Base-by-base conservation (phyloP, 2,329 filamentous ascomycete species). In the Aspergillus luchuensis region DNA sequence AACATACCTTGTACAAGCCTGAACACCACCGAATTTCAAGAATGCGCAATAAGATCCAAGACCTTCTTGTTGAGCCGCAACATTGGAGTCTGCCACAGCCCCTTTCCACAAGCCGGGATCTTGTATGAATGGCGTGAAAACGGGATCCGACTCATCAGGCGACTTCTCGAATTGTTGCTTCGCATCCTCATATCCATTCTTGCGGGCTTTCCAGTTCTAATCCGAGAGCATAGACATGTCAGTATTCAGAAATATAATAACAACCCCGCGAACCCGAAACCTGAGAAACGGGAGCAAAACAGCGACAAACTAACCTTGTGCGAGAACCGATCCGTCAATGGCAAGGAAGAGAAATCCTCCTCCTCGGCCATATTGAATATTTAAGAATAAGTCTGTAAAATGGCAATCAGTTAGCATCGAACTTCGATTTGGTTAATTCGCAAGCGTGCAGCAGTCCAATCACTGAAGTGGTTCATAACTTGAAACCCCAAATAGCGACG, bases 171-270 rank as follows among this genome's bases (percentile, higher is more conserved):
- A 98, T 67, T 89, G 86, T 76, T 95, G 93, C 43, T 90, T 87
- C 19, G 92, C 93, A 67, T 95, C 92, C 83, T 99, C 95, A 75
- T 98, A 99, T 56, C 89, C 95, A 73, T 87, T 88, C 80, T 99
- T 99, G 72, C 95, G 87, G 45, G 96, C 93, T 84, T 99, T 99
- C 95, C 95, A 99, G 72, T 91, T 87, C 90, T 91, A 70, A 33
- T 45, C 39, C 15, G 15, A 56, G 56, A 21, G 25, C 33, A 13
- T 5, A 21, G 52, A 56, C 13, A 41, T 28, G 63, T 66, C 48
- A 57, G 63, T 74, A 66, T 74, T 67, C 57, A 39, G 45, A 8
- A 2, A 28, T 28, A 36, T 36, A 36, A 15, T 0, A 36, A 25
- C 47, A 33, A 17, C 43, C 43, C 48, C 50, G 11, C 33, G 33